A percentile compares a stretch with the other conserved stretches of the same genome.
These are phyloP conservation scores for Ochromonas danica DNA, from an alignment of 108 stramenopile genomes.

Conservation along the genomic window DNA sequence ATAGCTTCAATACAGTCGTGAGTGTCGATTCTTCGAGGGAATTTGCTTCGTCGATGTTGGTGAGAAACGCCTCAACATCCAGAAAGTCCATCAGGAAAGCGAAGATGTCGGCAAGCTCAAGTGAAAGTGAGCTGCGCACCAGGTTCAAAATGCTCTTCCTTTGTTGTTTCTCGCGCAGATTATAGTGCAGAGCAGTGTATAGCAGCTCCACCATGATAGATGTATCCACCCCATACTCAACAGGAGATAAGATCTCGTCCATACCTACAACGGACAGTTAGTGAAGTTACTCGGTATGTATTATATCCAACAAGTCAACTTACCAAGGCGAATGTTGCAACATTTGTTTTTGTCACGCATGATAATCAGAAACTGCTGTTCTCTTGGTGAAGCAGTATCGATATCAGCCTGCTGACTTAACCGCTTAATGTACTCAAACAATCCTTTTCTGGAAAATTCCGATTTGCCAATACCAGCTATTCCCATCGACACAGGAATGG, in stretches of 20 bases:
- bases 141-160: not conserved
- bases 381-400: too few species aligned
- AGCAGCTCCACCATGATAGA: constrained; percentile 14
- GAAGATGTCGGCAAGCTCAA: not conserved
- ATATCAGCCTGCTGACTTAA: too few species aligned
- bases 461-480: too few species aligned
- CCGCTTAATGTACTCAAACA: too few species aligned
- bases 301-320: too few species aligned
- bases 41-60: not conserved
- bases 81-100: not conserved
- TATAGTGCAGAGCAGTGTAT: not conserved
- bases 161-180: not conserved
- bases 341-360: too few species aligned
- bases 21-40: not conserved
- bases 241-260: constrained; percentile 1
- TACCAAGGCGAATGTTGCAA: too few species aligned
- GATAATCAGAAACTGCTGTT: too few species aligned
- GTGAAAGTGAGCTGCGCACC: not conserved
- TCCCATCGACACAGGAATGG: too few species aligned
- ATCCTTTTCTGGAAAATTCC: too few species aligned
- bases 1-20: not conserved
- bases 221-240: not conserved
- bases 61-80: constrained; percentile 1
- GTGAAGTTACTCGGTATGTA: too few species aligned
- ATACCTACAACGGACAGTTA: too few species aligned